Evolutionary conservation across 2,329 filamentous ascomycete species (phyloP).

Genomic region (Diaporthe nobilis): DNA sequence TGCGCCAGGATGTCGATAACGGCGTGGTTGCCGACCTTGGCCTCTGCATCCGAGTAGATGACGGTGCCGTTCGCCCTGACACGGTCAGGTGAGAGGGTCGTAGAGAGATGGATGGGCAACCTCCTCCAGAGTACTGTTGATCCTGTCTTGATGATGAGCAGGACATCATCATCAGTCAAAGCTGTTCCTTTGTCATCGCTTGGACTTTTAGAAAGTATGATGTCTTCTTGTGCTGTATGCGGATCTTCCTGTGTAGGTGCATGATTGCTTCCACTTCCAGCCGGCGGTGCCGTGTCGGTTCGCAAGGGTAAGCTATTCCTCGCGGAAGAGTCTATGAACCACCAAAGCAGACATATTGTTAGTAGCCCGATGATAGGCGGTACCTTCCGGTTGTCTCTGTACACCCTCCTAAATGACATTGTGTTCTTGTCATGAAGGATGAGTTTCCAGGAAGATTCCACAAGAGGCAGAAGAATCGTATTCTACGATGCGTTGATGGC

Average conservation of each 20-base stretch:
- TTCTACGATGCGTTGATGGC: neutral
- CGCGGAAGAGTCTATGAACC: constrained; percentile 44
- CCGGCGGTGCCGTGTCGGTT: neutral
- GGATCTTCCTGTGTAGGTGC: neutral
- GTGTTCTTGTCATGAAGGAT: neutral
- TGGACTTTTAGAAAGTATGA: neutral
- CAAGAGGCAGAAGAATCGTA: neutral
- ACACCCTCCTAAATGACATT: constrained; percentile 28
- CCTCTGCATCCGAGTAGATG: constrained; percentile 47
- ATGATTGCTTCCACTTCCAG: neutral
- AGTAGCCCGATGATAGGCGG: constrained; percentile 46
- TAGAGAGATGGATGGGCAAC: constrained; percentile 48
- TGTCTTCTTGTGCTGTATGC: neutral
- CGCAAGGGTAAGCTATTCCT: neutral
- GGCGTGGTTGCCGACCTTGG: constrained; percentile 45
- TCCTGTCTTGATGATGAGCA: constrained; percentile 47
- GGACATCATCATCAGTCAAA: constrained; percentile 17
- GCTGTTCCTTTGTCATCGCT: neutral
- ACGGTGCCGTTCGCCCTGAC: constrained; percentile 45
- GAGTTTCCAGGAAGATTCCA: no score
- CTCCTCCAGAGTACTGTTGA: constrained; percentile 48
- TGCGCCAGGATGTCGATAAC: constrained; percentile 47
- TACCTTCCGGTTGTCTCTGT: constrained; percentile 47
- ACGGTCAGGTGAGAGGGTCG: constrained; percentile 45
- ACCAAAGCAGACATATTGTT: constrained; percentile 46